A percentile compares a stretch with the other conserved stretches of the same genome.
These are phyloP conservation scores for Psidium guajava DNA, from an alignment of 345 rosid genomes.

Conservation along the genomic window DNA sequence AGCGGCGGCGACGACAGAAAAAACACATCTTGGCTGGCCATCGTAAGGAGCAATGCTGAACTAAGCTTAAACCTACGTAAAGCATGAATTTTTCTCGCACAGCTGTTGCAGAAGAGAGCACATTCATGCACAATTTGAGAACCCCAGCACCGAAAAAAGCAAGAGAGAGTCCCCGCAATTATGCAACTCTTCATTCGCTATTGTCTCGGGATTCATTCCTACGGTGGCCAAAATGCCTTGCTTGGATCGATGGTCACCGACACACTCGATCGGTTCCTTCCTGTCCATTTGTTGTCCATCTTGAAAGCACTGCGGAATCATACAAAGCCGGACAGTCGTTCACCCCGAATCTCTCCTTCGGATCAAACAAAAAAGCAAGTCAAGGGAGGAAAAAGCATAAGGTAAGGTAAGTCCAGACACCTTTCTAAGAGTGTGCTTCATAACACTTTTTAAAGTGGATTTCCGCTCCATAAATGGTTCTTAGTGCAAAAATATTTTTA, in stretches of 20 bases:
- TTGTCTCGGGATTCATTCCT: background rate
- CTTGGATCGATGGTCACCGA: background rate
- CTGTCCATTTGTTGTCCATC: background rate
- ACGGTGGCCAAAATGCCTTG: background rate
- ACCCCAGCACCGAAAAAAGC: too few species aligned
- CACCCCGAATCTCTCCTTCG: background rate
- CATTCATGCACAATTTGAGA: background rate
- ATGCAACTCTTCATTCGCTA: background rate
- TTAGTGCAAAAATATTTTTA: too few species aligned
- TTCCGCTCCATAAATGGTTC: too few species aligned
- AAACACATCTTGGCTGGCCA: background rate
- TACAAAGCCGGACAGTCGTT: background rate
- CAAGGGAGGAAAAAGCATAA: background rate
- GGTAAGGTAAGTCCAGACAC: background rate
- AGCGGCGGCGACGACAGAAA: background rate
- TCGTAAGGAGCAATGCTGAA: background rate
- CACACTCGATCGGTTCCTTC: too few species aligned
- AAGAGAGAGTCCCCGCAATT: too few species aligned
- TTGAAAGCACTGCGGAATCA: background rate
- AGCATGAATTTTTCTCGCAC: background rate
- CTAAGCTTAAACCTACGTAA: background rate
- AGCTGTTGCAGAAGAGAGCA: background rate
- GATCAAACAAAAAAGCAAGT: too few species aligned
- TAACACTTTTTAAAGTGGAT: too few species aligned
- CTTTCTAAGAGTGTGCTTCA: too few species aligned